Percentiles rank a stretch among this genome's conserved stretches.
Evolutionary conservation across 495 filamentous ascomycete genomes (phyloP).

Genomic region (Xylaria scruposa): DNA sequence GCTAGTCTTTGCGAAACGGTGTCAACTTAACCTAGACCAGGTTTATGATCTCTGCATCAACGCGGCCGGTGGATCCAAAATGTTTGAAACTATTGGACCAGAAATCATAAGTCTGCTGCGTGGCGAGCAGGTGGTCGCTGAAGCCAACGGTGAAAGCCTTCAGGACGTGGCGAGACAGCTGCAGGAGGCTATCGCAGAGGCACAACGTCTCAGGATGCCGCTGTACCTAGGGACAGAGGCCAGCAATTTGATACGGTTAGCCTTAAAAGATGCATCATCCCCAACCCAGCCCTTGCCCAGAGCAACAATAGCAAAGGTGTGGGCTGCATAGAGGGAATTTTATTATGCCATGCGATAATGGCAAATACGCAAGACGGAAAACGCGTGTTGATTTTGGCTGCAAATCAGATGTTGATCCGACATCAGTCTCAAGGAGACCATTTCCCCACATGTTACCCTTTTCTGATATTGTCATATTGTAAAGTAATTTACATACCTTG

Average conservation of each 20-base stretch:
- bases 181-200: constrained; percentile 58
- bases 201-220: constrained; percentile 51
- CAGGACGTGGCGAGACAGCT: constrained; percentile 57
- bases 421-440: background rate
- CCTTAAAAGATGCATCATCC: constrained; percentile 29
- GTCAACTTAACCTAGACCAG: constrained; percentile 68
- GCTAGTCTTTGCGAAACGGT: constrained; percentile 66
- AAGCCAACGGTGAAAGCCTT: constrained; percentile 32
- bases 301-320: constrained; percentile 46
- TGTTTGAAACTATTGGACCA: constrained; percentile 63
- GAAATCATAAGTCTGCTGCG: constrained; percentile 57
- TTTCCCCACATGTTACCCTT: background rate
- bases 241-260: constrained; percentile 44
- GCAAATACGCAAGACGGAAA: background rate
- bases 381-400: background rate
- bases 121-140: constrained; percentile 33
- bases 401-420: background rate
- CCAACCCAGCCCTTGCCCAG: constrained; percentile 35
- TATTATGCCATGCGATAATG: background rate
- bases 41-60: constrained; percentile 71
- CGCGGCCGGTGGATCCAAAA: constrained; percentile 70
- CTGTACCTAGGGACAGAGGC: constrained; percentile 50
- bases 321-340: constrained; percentile 35
- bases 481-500: constrained; percentile 5
- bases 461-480: background rate